These are phyloP conservation scores for Pseudogymnoascus sp. DNA, from an alignment of 2,329 filamentous ascomycete species.

Conservation along the genomic window DNA sequence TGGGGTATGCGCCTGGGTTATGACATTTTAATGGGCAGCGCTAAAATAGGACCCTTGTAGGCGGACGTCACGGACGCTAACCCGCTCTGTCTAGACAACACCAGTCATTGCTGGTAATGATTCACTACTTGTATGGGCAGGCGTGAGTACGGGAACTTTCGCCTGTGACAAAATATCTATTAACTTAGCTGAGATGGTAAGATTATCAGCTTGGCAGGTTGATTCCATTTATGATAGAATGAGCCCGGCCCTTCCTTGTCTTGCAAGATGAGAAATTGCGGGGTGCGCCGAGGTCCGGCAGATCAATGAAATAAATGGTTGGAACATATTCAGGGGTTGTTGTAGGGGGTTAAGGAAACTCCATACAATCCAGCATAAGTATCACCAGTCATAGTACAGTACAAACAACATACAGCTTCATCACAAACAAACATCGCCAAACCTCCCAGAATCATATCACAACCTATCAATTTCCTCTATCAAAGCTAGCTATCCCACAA, in stretches of 20 bases:
- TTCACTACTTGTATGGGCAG: not conserved
- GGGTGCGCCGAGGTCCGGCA: not conserved
- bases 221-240: too few species aligned
- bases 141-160: not conserved
- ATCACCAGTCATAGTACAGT: not conserved
- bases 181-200: too few species aligned
- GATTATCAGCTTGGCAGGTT: too few species aligned
- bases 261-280: not conserved
- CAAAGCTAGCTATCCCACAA: not conserved
- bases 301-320: not conserved
- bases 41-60: conserved; percentile 1
- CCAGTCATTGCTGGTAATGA: not conserved
- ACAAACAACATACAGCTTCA: not conserved
- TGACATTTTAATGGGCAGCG: conserved; percentile 3
- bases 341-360: not conserved
- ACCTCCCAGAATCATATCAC: not conserved
- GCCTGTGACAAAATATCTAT: not conserved
- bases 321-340: not conserved
- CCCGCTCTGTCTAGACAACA: not conserved
- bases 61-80: not conserved
- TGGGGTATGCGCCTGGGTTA: not conserved
- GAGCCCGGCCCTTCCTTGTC: not conserved
- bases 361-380: not conserved
- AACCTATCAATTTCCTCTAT: not conserved
- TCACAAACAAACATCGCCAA: not conserved